Percentiles rank a stretch among this genome's conserved stretches.
Evolutionary conservation across 1,139 yeast genomes (phyloP).

Genomic region (Kodamaea alishanica): DNA sequence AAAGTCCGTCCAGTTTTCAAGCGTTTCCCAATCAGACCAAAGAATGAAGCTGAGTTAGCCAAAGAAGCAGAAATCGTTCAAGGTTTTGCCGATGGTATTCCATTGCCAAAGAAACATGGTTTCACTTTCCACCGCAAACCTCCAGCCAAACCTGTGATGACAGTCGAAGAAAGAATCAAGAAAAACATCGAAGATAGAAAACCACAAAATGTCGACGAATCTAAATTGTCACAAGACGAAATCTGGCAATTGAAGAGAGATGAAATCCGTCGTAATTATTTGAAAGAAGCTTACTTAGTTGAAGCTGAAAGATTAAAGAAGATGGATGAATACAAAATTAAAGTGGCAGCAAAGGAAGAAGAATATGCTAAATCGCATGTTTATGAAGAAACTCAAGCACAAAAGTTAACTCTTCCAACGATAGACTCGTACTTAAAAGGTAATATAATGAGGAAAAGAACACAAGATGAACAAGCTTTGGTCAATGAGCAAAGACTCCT

Average conservation of each 20-base stretch:
- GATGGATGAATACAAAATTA: constrained; percentile 27
- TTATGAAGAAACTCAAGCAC: constrained; percentile 36
- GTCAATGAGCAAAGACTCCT: constrained; percentile 27
- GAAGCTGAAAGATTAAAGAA: constrained; percentile 41
- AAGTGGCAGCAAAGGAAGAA: constrained; percentile 23
- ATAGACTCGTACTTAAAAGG: constrained; percentile 64
- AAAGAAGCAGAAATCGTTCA: constrained; percentile 46
- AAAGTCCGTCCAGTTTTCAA: constrained; percentile 68
- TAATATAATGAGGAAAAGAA: constrained; percentile 68
- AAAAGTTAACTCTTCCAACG: constrained; percentile 73
- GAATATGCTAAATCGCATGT: constrained; percentile 24
- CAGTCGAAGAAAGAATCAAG: constrained; percentile 57
- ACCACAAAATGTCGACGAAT: constrained; percentile 33
- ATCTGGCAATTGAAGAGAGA: constrained; percentile 56
- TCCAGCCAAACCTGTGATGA: constrained; percentile 48
- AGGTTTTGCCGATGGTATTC: constrained; percentile 75
- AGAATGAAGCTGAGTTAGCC: constrained; percentile 29
- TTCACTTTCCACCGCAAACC: constrained; percentile 36
- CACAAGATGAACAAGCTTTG: constrained; percentile 58
- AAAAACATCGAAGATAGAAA: constrained; percentile 44
- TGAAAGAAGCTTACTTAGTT: constrained; percentile 59
- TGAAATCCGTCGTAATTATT: constrained; percentile 68
- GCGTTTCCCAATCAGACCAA: constrained; percentile 56
- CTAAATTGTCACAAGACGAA: constrained; percentile 45
- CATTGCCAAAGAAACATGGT: constrained; percentile 66